Evolutionary conservation across 2,329 filamentous ascomycete species (phyloP), one percentile per base, ranked within the genome.

Genomic region (Talaromyces sp.): DNA sequence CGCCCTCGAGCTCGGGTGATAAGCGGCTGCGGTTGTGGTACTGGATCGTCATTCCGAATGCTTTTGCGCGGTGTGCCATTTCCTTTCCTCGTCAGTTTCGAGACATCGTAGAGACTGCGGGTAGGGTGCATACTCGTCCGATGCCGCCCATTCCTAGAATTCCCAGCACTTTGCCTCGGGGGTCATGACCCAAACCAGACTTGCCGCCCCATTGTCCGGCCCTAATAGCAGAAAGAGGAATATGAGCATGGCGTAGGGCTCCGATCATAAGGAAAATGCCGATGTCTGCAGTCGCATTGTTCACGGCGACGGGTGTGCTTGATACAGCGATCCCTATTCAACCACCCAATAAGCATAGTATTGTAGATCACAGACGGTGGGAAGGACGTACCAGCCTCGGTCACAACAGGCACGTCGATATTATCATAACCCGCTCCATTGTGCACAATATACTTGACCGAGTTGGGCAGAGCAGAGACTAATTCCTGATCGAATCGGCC

Each of bases 341-440:
- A 31, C 9, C 18, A 54, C 31, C 31, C 21, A 44, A 14, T 62
- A 18, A 59, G n/a, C 40, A 60, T 21, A 21, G 5, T 56, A 52
- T 16, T 21, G 21, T 48, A 28, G 11, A 21, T 31, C 8, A 58
- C 1, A 11, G 44, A n/a, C 48, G 21, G 12, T 28, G 28, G 2
- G 48, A 40, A 1, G 23, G 21, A 56, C 67, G n/a, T 64, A 76
- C 75, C 71, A 67, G 68, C 77, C 65, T 78, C 71, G 28, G 81
- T 82, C 70, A 83, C 86, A 23, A 80, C 81, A 1, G 76, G 71
- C 14, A 86, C 76, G 63, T 86, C 83, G 55, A 87, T 81, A 67
- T 85, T 85, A 69, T 86, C 84, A 71, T 87, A 87, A 3, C 84
- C 84, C 1, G 84, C 84, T 16, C 84, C 82, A 65, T 83, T 82